A percentile compares a stretch with the other conserved stretches of the same genome.
Evolutionary conservation across 2,329 filamentous ascomycete genomes (phyloP).

Genomic region (Microdochium paspali): DNA sequence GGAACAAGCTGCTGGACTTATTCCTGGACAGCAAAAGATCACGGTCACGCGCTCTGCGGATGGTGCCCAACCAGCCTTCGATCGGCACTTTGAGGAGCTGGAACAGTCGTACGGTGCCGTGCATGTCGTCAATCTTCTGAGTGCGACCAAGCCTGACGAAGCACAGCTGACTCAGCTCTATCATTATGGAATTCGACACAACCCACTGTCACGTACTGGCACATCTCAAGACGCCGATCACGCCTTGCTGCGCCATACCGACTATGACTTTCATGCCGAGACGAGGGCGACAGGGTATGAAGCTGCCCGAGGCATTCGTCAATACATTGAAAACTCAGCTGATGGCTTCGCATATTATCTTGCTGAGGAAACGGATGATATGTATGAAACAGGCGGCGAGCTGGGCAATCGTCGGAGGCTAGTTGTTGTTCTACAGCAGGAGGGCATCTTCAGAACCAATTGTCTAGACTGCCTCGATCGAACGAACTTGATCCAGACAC

Average conservation of each 20-base stretch:
- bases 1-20: slow-evolving; percentile 82
- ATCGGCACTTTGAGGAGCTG: slow-evolving; percentile 87
- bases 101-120: slow-evolving; percentile 82
- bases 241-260: slow-evolving; percentile 67
- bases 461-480: slow-evolving; percentile 93
- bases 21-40: slow-evolving; percentile 92
- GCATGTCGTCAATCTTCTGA: slow-evolving; percentile 91
- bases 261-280: slow-evolving; percentile 95
- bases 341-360: slow-evolving; percentile 91
- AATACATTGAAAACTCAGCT: slow-evolving; percentile 68
- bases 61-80: slow-evolving; percentile 87
- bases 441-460: slow-evolving; percentile 93
- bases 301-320: slow-evolving; percentile 75
- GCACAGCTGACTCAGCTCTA: slow-evolving; percentile 75
- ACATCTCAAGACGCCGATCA: slow-evolving; percentile 55
- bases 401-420: slow-evolving; percentile 30
- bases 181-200: slow-evolving; percentile 65
- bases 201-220: slow-evolving; percentile 54
- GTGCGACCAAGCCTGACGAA: slow-evolving; percentile 78
- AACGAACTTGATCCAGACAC: slow-evolving; percentile 91
- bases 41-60: slow-evolving; percentile 79
- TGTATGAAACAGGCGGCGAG: slow-evolving; percentile 24
- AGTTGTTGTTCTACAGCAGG: slow-evolving; percentile 76
- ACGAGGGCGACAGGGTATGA: slow-evolving; percentile 86
- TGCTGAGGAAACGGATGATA: slow-evolving; percentile 59